Conservation (phyloP, 1,139 yeast species). For the Pichia sp. region DNA sequence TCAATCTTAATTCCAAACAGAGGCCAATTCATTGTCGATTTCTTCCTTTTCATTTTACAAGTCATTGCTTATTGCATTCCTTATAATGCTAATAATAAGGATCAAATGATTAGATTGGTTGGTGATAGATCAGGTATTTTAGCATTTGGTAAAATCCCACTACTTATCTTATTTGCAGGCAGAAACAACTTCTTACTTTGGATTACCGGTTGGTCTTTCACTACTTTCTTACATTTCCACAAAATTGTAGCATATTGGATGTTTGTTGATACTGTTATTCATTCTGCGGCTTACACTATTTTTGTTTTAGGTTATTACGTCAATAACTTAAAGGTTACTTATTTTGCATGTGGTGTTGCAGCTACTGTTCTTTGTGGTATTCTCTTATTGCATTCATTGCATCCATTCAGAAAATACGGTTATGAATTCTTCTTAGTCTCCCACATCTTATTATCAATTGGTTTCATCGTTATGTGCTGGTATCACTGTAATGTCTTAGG, state of each 20-base stretch:
- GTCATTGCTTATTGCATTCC: constrained; percentile 10
- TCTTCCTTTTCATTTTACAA: constrained; percentile 10
- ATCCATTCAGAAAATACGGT: constrained; percentile 39
- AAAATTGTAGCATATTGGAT: constrained; percentile 51
- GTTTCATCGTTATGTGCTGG: constrained; percentile 36
- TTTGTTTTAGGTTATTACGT: constrained; percentile 15
- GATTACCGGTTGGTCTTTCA: constrained; percentile 54
- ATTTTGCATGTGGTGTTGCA: constrained; percentile 34
- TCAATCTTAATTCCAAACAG: constrained; percentile 15
- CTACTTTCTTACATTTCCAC: constrained; percentile 51
- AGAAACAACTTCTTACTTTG: constrained; percentile 54
- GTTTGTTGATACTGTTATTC: constrained; percentile 27
- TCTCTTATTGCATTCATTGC: constrained; percentile 40
- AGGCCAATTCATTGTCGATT: constrained; percentile 11
- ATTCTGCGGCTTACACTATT: constrained; percentile 22
- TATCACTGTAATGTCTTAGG: constrained; percentile 36
- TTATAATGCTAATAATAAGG: not conserved
- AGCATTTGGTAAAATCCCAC: constrained; percentile 40
- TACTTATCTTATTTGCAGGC: constrained; percentile 50
- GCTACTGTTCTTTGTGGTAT: constrained; percentile 35
- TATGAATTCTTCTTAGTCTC: constrained; percentile 38
- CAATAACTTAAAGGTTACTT: constrained; percentile 24
- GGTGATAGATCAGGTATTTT: constrained; percentile 46
- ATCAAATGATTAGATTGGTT: constrained; percentile 44
- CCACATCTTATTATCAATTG: constrained; percentile 35